Evolutionary conservation across 169 alveolate genomes (phyloP).

Genomic region (Babesia ovata): DNA sequence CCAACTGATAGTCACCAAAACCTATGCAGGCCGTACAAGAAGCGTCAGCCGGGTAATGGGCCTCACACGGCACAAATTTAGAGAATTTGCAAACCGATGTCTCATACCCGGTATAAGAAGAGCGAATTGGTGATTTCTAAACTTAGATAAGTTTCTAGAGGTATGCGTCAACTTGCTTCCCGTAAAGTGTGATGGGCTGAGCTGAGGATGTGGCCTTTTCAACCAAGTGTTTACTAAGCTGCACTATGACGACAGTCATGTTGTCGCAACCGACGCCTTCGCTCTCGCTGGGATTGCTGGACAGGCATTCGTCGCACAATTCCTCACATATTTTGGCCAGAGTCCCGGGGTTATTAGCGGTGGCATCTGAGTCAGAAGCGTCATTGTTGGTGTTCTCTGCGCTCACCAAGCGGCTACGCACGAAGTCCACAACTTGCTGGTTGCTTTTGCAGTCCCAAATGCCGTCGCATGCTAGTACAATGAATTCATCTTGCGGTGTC

Average conservation of each 20-base stretch:
- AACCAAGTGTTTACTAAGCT: conserved; percentile 27
- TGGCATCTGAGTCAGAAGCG: conserved; percentile 14
- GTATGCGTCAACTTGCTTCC: conserved; percentile 38
- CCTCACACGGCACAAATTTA: conserved; percentile 72
- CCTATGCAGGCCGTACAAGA: conserved; percentile 70
- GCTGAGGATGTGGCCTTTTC: conserved; percentile 8
- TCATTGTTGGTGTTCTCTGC: conserved; percentile 17
- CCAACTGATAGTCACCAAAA: background rate
- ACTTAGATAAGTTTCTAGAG: conserved; percentile 18
- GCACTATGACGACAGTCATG: conserved; percentile 90
- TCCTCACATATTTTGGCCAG: conserved; percentile 85
- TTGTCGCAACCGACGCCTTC: conserved; percentile 95
- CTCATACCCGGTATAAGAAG: conserved; percentile 74
- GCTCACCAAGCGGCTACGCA: conserved; percentile 61
- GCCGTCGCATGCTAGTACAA: conserved; percentile 99
- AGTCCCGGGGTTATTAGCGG: conserved; percentile 38
- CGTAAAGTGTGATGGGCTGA: conserved; percentile 42
- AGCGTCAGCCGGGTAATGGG: conserved; percentile 73
- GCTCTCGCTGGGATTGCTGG: conserved; percentile 83
- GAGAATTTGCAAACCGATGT: conserved; percentile 69
- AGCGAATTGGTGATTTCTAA: conserved; percentile 73
- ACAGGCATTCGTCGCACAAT: conserved; percentile 85
- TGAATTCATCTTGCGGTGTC: conserved; percentile 89
- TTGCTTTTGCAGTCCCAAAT: conserved; percentile 95
- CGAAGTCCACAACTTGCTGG: conserved; percentile 90